phyloP scores from a whole-genome alignment of 441 rosid species.

The Gossypium gossypioides region DNA sequence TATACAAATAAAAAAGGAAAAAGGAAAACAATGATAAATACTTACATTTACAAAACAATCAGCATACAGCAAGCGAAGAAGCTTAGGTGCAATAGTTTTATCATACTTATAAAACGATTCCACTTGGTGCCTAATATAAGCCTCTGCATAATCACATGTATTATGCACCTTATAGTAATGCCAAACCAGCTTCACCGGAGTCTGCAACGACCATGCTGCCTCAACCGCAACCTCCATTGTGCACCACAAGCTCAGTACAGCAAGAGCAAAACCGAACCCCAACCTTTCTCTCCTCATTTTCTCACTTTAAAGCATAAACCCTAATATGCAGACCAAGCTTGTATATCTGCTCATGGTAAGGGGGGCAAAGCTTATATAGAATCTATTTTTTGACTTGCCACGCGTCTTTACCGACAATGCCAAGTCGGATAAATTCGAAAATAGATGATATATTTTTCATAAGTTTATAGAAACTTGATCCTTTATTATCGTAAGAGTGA shows the following conservation, averaged over 20 bases:
- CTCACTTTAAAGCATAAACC: not conserved
- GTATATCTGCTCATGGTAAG: not conserved
- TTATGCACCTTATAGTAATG: conserved; percentile 45
- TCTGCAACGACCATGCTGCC: conserved; percentile 27
- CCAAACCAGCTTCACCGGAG: conserved; percentile 41
- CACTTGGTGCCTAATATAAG: conserved; percentile 43
- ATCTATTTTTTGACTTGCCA: not conserved
- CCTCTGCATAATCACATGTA: conserved; percentile 49
- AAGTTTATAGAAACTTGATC: not conserved
- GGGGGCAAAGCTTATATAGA: conserved; percentile 18
- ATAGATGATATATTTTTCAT: not conserved
- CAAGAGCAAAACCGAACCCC: conserved; percentile 16
- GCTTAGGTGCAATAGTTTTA: conserved; percentile 47
- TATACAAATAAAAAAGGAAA: not conserved
- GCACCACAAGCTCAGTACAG: conserved; percentile 19
- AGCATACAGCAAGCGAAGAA: conserved; percentile 60
- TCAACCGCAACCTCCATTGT: conserved; percentile 23
- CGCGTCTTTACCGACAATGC: conserved; percentile 18
- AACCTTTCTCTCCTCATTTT: conserved; percentile 14
- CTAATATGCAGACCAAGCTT: conserved; percentile 16
- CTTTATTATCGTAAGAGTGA: conserved; percentile 11
- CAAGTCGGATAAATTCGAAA: conserved; percentile 9
- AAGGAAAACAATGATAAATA: not conserved
- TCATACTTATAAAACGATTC: conserved; percentile 28
- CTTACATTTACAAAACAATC: conserved; percentile 65